These are phyloP conservation scores for Strobilomyces echinocephalus DNA, from an alignment of 768 basidiomycete genomes.

Conservation along the genomic window DNA sequence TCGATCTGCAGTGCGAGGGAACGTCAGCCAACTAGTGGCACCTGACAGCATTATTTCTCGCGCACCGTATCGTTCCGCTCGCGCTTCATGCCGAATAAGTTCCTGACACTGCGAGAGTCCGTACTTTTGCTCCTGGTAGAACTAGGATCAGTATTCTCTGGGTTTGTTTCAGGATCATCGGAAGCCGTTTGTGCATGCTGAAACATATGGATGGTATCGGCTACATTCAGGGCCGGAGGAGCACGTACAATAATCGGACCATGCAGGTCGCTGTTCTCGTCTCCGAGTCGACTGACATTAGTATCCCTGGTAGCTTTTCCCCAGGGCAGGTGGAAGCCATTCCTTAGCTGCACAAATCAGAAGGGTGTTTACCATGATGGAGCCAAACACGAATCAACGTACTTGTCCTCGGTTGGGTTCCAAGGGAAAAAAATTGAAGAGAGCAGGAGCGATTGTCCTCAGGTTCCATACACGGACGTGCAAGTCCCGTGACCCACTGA, in stretches of 20 bases:
- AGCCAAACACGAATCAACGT: background rate
- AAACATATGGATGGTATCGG: background rate
- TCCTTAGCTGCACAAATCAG: background rate
- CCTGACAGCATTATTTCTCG: background rate
- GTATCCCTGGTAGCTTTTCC: background rate
- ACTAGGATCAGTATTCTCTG: background rate
- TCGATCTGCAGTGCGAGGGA: background rate
- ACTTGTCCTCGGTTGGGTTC: constrained; percentile 14
- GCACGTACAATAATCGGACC: background rate
- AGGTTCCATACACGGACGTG: constrained; percentile 16
- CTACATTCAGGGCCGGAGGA: background rate
- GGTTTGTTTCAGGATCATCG: background rate
- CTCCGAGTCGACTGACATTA: background rate
- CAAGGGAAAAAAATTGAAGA: constrained; percentile 11
- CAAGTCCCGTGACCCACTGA: constrained; percentile 15
- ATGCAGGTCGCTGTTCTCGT: background rate
- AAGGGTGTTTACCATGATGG: too few relatives aligned
- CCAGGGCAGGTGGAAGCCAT: background rate
- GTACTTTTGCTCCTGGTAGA: background rate
- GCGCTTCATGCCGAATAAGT: background rate
- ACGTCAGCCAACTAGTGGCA: background rate
- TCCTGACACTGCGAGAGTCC: background rate
- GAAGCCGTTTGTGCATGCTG: background rate
- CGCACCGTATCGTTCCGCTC: background rate
- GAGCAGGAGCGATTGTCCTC: constrained; percentile 7